Percentiles rank a stretch among this genome's conserved stretches.
Conservation (phyloP, 768 basidiomycete genomes). For the Tricholomella constricta region DNA sequence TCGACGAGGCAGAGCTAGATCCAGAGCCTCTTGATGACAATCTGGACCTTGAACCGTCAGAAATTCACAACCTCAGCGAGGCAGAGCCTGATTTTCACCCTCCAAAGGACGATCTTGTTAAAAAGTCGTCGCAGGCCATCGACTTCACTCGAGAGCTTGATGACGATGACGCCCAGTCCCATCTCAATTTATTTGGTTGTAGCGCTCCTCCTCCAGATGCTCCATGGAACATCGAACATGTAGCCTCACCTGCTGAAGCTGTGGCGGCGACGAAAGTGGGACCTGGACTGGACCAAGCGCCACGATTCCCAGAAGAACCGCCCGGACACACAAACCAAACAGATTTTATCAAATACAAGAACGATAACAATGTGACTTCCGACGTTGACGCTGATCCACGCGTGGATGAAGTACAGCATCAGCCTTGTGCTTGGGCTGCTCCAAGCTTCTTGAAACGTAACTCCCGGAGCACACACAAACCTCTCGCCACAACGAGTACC, state of each 20-base stretch:
- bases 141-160: conserved; percentile 6
- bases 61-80: neutral
- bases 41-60: neutral
- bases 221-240: neutral
- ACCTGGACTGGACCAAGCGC: neutral
- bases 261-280: neutral
- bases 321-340: no score
- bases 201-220: neutral
- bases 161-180: conserved; percentile 17
- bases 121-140: neutral
- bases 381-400: neutral
- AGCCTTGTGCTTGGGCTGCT: conserved; percentile 18
- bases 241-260: neutral
- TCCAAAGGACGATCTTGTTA: neutral
- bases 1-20: no score
- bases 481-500: neutral
- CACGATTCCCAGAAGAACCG: no score
- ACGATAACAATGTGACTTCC: neutral
- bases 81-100: neutral
- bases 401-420: conserved; percentile 12
- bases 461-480: neutral
- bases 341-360: neutral
- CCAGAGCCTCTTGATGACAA: no score
- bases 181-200: conserved; percentile 3
- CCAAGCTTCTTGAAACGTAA: conserved; percentile 21